Evolutionary conservation across 768 basidiomycete genomes (phyloP), one percentile per base, ranked within the genome.

Genomic region (Coprinopsis marcescibilis): DNA sequence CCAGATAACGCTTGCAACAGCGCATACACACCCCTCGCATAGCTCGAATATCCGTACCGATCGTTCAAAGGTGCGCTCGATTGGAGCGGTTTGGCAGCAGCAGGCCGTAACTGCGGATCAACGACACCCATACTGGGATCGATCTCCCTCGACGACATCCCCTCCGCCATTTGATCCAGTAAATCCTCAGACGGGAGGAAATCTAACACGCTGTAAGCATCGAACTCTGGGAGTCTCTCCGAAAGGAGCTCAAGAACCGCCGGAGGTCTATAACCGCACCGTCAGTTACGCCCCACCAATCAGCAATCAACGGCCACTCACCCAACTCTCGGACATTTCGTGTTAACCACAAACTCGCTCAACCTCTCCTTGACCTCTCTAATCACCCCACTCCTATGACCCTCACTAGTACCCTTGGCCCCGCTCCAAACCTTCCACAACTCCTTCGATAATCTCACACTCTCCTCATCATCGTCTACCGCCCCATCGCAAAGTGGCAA

Each of bases 11-110:
- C 60, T 1, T 74, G 66, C 2, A 89, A 61, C 3, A 89, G 61
- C 0, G 80, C 81, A 27, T 64, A 61, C 11, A 80, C 71, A 3
- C 72, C 66, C 14, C 92, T 79, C 2, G 82, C 79, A 57, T 91
- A 90, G 2, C 69, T 54, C 0, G 81, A 74, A 47, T 78, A 78
- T 0, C 85, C 83, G 13, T 65, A 62, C 15, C 55, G 56, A 53
- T 91, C 80, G 24, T 63, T 62, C 5, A 50, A 33, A 15, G 25
- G 46, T 10, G 21, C 25, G 44, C 35, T 38, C 43, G 23, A 29
- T 46, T 20, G 37, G 21, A 24, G 48, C 29, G 3, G 46, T 21
- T 20, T 46, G 46, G 63, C 60, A 3, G 55, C 47, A 1, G 66
- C 57, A 0, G 80, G 75, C 6, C 78, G 77, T 24, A 87, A 69